These are phyloP conservation scores for Fragaria iinumae DNA, from an alignment of 306 rosid species.

Conservation along the genomic window DNA sequence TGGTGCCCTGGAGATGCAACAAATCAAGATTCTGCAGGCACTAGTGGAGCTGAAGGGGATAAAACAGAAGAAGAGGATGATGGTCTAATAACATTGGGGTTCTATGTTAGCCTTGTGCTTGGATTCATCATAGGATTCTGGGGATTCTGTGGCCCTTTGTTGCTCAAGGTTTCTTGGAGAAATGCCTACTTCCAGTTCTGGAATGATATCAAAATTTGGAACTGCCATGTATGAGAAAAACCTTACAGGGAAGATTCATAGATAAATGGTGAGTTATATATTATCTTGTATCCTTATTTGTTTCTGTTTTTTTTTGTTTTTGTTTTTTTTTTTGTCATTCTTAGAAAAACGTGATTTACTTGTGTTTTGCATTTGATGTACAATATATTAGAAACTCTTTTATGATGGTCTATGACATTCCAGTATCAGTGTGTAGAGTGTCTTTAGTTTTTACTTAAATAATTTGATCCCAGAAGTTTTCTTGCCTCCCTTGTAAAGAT, in stretches of 20 bases:
- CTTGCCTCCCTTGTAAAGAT: too few species aligned
- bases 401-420: too few species aligned
- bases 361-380: not conserved
- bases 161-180: slow-evolving; percentile 9
- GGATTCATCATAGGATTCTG: slow-evolving; percentile 35
- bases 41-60: not conserved
- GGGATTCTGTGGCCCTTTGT: slow-evolving; percentile 21
- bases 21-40: not conserved
- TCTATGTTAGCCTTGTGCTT: slow-evolving; percentile 26
- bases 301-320: not conserved
- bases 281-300: not conserved
- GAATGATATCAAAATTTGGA: not conserved
- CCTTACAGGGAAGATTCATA: not conserved
- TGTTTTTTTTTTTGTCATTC: too few species aligned
- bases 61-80: not conserved
- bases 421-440: too few species aligned
- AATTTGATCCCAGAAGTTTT: too few species aligned
- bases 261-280: not conserved
- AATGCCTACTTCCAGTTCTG: not conserved
- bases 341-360: not conserved
- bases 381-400: not conserved
- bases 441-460: too few species aligned
- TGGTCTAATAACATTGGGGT: slow-evolving; percentile 14
- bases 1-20: slow-evolving; percentile 15
- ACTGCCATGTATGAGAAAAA: not conserved